Conservation (phyloP, 2,329 filamentous ascomycete species). For the Zymoseptoria tritici region DNA sequence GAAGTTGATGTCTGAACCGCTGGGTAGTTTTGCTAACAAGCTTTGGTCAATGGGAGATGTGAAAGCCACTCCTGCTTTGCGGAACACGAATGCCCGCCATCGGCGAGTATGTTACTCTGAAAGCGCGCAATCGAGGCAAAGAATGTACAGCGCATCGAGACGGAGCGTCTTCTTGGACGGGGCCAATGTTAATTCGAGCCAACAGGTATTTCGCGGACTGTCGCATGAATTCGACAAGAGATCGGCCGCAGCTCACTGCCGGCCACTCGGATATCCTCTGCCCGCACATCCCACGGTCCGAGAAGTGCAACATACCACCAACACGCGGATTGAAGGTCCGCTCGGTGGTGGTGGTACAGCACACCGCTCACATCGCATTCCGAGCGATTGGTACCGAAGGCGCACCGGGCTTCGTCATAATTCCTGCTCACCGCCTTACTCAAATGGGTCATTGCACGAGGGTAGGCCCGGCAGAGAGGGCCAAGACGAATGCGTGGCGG, state of each 20-base stretch:
- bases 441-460: background rate
- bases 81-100: too few species aligned
- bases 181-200: too few species aligned
- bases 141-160: too few species aligned
- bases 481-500: too few species aligned
- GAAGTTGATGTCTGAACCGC: too few species aligned
- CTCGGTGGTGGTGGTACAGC: background rate
- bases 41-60: too few species aligned
- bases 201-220: too few species aligned
- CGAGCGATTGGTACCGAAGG: background rate
- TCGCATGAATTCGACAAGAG: background rate
- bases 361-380: background rate
- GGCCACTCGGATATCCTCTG: background rate
- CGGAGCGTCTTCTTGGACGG: too few species aligned
- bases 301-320: background rate
- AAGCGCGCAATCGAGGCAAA: too few species aligned
- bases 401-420: background rate
- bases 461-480: background rate
- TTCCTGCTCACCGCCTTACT: background rate
- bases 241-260: background rate
- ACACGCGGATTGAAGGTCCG: background rate
- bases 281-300: background rate
- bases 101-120: too few species aligned
- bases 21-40: too few species aligned
- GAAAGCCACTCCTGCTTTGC: too few species aligned